Base-by-base conservation (phyloP, 2,329 filamentous ascomycete species). In the Lasiodiplodia gonubiensis region DNA sequence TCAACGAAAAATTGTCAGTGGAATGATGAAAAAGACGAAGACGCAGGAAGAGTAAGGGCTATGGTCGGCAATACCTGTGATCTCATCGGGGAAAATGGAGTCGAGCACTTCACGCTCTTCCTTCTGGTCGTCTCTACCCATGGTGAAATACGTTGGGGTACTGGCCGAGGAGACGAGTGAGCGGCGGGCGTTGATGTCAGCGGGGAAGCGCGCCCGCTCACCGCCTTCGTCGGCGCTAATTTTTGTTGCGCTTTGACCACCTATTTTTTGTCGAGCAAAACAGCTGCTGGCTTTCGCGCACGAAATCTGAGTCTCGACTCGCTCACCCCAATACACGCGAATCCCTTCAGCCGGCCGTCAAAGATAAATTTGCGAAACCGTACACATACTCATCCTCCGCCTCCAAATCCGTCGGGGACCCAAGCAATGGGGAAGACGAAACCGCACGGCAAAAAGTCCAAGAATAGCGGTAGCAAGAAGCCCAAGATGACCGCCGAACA, bases 71-170 rank as follows among this genome's bases (percentile, higher is more conserved):
- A 57, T 75, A 94, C 93, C 91, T 86, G 90, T 94, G 73, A 99
- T 97, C 82, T 99, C 95, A 69, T 99, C 94, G 1, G 95, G 93
- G 73, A 98, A 99, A 76, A 99, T 99, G 69, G 94, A 97, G 77
- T 97, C 93, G 77, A 99, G 92, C 74, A 99, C 94, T 80, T 99
- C 95, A 70, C 94, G 90, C 86, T 99, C 95, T 82, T 99, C 95
- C 71, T 90, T 83, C 80, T 99, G 95, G 69, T 99, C 95, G 85
- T 98, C 94, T 68, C 78, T 72, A 30, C 83, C 83, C 83, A 85
- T 85, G 66, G 63, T 68, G 42, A 27, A 71, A n/a, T 21, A 7
- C 33, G 54, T 30, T 27, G 39, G 30, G 54, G 14, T 21, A 23
- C 64, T 39, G 23, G 27, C 48, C 48, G 48, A 27, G 37, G 3